Evolutionary conservation across 2,329 filamentous ascomycete genomes (phyloP).

Genomic region (Achaetomium macrosporum): DNA sequence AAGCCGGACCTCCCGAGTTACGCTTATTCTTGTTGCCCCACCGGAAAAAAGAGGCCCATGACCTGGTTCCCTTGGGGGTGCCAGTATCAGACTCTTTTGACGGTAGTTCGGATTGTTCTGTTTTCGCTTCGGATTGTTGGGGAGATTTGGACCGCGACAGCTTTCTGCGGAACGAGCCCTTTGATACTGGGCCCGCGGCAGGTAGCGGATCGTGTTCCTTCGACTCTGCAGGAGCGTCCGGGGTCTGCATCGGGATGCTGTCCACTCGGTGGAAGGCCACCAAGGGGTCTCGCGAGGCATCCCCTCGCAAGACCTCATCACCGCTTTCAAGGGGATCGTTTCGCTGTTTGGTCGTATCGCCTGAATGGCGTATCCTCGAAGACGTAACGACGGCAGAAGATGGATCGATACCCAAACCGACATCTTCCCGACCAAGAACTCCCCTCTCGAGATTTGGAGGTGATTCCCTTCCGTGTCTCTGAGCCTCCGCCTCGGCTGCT

Average conservation of each 20-base stretch:
- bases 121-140: constrained; percentile 37
- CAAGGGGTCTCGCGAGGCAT: constrained; percentile 30
- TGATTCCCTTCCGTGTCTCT: constrained; percentile 48
- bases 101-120: constrained; percentile 44
- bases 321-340: constrained; percentile 26
- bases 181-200: constrained; percentile 31
- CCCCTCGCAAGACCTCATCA: constrained; percentile 16
- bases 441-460: constrained; percentile 55
- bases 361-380: constrained; percentile 45
- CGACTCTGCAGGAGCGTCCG: constrained; percentile 15
- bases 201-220: constrained; percentile 22
- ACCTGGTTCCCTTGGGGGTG: constrained; percentile 37
- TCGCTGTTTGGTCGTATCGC: constrained; percentile 30
- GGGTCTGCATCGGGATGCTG: constrained; percentile 37
- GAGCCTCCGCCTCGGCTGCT: constrained; percentile 40
- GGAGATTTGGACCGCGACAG: constrained; percentile 48
- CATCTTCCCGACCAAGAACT: constrained; percentile 52
- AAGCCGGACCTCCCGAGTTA: constrained; percentile 55
- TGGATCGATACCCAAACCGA: constrained; percentile 52
- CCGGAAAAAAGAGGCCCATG: constrained; percentile 71
- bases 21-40: constrained; percentile 57
- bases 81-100: constrained; percentile 53
- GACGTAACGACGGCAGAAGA: constrained; percentile 52
- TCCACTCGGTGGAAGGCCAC: constrained; percentile 44
- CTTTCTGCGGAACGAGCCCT: constrained; percentile 37